These are phyloP conservation scores for Parafenestella ontariensis DNA, from an alignment of 2,329 filamentous ascomycete species.

Conservation along the genomic window DNA sequence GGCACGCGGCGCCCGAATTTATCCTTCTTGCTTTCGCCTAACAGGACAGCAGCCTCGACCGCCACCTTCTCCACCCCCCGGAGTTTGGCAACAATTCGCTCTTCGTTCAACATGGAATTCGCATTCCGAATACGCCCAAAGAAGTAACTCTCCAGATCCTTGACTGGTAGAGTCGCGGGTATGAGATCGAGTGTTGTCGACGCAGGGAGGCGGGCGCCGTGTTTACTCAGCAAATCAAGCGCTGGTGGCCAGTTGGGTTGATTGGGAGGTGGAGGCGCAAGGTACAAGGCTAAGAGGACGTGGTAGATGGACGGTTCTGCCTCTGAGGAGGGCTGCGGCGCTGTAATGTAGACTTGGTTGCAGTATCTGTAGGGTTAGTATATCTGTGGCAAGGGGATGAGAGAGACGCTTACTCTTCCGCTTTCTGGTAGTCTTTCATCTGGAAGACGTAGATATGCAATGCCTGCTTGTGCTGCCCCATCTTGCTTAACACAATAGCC, in stretches of 20 bases:
- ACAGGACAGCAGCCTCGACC: constrained; percentile 73
- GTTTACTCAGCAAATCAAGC: constrained; percentile 84
- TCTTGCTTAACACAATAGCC: constrained; percentile 89
- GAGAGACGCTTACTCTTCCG: constrained; percentile 74
- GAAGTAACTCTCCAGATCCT: constrained; percentile 88
- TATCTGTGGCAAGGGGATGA: background rate
- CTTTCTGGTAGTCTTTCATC: constrained; percentile 83
- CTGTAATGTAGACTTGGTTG: constrained; percentile 77
- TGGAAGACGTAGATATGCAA: constrained; percentile 98
- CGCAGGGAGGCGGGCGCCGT: constrained; percentile 89
- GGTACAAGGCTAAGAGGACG: constrained; percentile 85
- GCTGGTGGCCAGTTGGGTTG: constrained; percentile 78
- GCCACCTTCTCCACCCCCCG: constrained; percentile 81
- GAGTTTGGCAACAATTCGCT: constrained; percentile 77
- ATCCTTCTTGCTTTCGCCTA: constrained; percentile 72
- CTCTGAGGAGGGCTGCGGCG: constrained; percentile 48
- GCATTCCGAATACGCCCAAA: constrained; percentile 85
- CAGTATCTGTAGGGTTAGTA: constrained; percentile 70
- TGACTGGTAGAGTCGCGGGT: constrained; percentile 78
- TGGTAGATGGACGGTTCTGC: constrained; percentile 84
- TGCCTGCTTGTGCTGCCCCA: constrained; percentile 94
- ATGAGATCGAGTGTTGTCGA: constrained; percentile 86
- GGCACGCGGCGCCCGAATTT: constrained; percentile 59
- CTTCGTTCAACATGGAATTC: constrained; percentile 81
- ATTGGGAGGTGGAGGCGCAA: constrained; percentile 78